phyloP scores from a whole-genome alignment of 164 flowering plant genomes.

The Vitis riparia region DNA sequence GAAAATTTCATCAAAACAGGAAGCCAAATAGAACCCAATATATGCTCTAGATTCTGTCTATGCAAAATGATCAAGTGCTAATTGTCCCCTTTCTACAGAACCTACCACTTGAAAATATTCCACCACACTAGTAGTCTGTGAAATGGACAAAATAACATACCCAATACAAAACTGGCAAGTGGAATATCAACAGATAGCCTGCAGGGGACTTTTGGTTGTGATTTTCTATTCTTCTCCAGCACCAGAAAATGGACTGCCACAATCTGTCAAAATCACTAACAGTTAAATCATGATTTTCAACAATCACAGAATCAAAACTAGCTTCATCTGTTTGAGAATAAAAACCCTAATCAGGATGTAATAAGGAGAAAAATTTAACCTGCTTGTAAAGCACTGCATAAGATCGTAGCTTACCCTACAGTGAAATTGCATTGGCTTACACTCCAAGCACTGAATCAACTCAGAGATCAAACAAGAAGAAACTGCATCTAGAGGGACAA shows the following conservation, averaged over 20 bases:
- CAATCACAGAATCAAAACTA: not conserved
- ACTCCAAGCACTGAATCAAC: conserved; percentile 25
- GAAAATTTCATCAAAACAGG: not conserved
- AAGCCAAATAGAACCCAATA: not conserved
- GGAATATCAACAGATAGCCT: conserved; percentile 42
- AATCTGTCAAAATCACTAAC: conserved; percentile 43
- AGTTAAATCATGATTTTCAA: not conserved
- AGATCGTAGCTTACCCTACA: conserved; percentile 54
- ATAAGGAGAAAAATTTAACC: not conserved
- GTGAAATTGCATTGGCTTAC: conserved; percentile 32
- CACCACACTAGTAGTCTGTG: not conserved
- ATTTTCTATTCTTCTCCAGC: conserved; percentile 39
- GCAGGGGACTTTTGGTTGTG: conserved; percentile 10
- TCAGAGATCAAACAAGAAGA: conserved; percentile 49
- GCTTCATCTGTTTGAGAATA: not conserved
- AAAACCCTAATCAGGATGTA: not conserved
- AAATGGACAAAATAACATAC: conserved; percentile 29
- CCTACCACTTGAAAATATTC: not conserved
- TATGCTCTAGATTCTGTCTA: not conserved
- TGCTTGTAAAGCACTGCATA: not conserved
- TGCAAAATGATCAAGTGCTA: not conserved
- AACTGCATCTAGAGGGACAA: conserved; percentile 14
- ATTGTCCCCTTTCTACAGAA: not conserved
- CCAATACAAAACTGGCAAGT: conserved; percentile 75
- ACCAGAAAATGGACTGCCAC: conserved; percentile 52